phyloP scores from a whole-genome alignment of 2,329 filamentous ascomycete species.

The Sporothrix euskadiensis region DNA sequence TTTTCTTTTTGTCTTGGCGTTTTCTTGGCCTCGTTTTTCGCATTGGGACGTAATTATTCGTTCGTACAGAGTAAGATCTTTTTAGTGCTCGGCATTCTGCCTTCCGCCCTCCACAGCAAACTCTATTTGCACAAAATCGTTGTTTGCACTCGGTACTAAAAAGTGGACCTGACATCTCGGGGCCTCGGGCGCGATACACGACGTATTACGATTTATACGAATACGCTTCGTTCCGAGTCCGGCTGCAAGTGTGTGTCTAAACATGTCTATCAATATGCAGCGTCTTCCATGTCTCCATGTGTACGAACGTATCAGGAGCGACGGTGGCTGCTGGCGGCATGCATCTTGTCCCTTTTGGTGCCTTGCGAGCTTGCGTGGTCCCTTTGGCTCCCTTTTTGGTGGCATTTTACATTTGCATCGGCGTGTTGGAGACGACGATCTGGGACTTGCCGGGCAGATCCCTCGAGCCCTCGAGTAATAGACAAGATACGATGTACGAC shows the following conservation, averaged over 20 bases:
- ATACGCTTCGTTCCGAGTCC: not conserved
- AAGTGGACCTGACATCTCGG: not conserved
- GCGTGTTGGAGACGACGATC: not conserved
- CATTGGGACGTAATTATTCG: too few species aligned
- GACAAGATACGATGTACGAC: too few species aligned
- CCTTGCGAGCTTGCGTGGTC: too few species aligned
- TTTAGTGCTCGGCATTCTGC: not conserved
- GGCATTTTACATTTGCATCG: slow-evolving; percentile 6
- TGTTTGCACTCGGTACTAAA: not conserved
- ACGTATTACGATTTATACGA: not conserved
- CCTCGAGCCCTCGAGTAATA: too few species aligned
- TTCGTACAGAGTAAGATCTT: not conserved
- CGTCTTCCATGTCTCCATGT: not conserved
- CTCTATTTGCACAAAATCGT: not conserved
- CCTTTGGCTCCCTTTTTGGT: not conserved
- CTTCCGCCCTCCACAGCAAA: not conserved
- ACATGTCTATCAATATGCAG: not conserved
- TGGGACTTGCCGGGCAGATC: not conserved
- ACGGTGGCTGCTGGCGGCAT: not conserved
- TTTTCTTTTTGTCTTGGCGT: not conserved
- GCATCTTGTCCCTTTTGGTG: not conserved
- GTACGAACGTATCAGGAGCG: not conserved
- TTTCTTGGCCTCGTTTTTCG: slow-evolving; percentile 5
- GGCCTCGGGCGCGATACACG: not conserved
- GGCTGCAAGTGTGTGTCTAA: not conserved